A percentile compares a stretch with the other conserved stretches of the same genome.
Evolutionary conservation across 108 stramenopile species (phyloP).

Genomic region (Fistulifera pelliculosa): DNA sequence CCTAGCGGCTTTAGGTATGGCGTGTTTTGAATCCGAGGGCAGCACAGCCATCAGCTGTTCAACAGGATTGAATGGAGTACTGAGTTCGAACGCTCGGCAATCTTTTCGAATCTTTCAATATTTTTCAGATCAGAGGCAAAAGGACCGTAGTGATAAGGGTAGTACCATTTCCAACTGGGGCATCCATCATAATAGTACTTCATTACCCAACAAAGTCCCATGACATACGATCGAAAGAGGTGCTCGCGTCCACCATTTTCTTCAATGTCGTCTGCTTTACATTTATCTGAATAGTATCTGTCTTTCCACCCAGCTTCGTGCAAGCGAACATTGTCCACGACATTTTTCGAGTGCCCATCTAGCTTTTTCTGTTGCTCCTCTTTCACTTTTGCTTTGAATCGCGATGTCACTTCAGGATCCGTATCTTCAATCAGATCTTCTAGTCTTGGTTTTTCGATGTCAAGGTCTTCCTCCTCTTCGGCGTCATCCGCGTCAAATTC

Average conservation of each 20-base stretch:
- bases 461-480: constrained; percentile 38
- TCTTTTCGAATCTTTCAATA: constrained; percentile 83
- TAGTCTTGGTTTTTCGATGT: constrained; percentile 21
- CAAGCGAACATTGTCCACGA: constrained; percentile 85
- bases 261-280: constrained; percentile 90
- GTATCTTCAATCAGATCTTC: constrained; percentile 25
- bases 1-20: constrained; percentile 84
- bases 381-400: constrained; percentile 77
- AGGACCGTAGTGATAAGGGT: constrained; percentile 97
- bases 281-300: constrained; percentile 94
- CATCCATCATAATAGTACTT: constrained; percentile 95
- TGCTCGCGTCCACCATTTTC: constrained; percentile 84
- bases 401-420: constrained; percentile 37
- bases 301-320: constrained; percentile 95
- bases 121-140: constrained; percentile 96
- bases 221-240: constrained; percentile 88
- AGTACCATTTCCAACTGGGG: constrained; percentile 97
- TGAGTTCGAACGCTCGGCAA: constrained; percentile 64
- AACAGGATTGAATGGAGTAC: constrained; percentile 90
- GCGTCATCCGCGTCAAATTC: constrained; percentile 36
- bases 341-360: constrained; percentile 69
- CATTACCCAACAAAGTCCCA: constrained; percentile 99
- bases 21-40: constrained; percentile 89
- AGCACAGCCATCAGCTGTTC: constrained; percentile 98
- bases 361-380: constrained; percentile 56